Conservation (phyloP, 2,329 filamentous ascomycete genomes). For the Diaporthe helianthi region DNA sequence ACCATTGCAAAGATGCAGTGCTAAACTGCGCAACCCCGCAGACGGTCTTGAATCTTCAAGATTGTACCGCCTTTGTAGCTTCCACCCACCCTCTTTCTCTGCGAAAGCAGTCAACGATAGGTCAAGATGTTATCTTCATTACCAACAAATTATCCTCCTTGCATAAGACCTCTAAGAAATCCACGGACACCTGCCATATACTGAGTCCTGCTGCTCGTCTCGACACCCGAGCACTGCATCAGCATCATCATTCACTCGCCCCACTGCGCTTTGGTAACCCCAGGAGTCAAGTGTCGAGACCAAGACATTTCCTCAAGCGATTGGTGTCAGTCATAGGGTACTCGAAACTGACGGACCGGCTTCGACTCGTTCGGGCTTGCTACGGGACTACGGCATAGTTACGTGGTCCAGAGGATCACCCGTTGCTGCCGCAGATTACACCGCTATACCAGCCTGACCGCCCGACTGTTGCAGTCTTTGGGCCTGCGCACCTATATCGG, state of each 20-base stretch:
- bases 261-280: not conserved
- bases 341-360: not conserved
- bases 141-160: conserved; percentile 33
- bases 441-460: conserved; percentile 16
- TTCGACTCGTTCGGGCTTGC: not conserved
- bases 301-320: not conserved
- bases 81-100: not conserved
- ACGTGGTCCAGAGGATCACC: conserved; percentile 11
- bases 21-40: conserved; percentile 27
- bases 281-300: not conserved
- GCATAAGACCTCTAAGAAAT: conserved; percentile 23
- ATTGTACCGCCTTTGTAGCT: conserved; percentile 26
- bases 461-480: not conserved
- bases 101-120: conserved; percentile 24
- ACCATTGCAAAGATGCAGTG: conserved; percentile 17
- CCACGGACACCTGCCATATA: conserved; percentile 35
- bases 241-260: not conserved
- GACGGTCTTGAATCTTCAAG: conserved; percentile 27
- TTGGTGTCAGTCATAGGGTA: not conserved
- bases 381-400: conserved; percentile 3
- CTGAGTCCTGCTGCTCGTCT: conserved; percentile 4
- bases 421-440: conserved; percentile 13
- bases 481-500: not conserved
- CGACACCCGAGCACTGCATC: not conserved
- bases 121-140: conserved; percentile 52